Base-by-base conservation (phyloP, 306 rosid genomes). In the Medicago truncatula region DNA sequence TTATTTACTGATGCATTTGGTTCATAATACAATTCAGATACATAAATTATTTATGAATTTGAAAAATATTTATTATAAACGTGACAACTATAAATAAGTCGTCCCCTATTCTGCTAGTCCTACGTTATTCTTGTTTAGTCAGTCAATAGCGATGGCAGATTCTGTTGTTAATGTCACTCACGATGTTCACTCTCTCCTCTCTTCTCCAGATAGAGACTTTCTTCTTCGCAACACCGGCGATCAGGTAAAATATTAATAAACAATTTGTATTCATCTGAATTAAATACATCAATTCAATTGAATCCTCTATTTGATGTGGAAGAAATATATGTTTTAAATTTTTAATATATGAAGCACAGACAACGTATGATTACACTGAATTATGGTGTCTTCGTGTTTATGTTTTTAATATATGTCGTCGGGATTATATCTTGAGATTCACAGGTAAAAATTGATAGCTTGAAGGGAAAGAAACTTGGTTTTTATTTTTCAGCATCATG, bases 401-500 rank as follows among this genome's bases (percentile, higher is more conserved):
- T n/a, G n/a, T n/a, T n/a, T n/a, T n/a, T n/a, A n/a, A n/a, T n/a
- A n/a, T n/a, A n/a, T n/a, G n/a, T n/a, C n/a, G n/a, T n/a, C n/a
- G n/a, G n/a, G n/a, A 39, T 39, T 56, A 15, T 65, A 47, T 41
- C 69, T 16, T 78, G 50, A 67, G 21, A 13, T 69, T 76, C 62
- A n/a, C 90, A 89, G 95, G 88, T 89, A 31, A 86, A 80, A 78
- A 70, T 85, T 78, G 94, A 85, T 12, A 86, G 77, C 75, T 89
- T 92, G 85, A 79, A 86, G 21, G 90, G 91, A 36, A 92, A 89
- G 88, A 88, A 77, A 36, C 67, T 89, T 11, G 90, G 89, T 21
- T 46, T 92, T 57, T 91, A 91, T 63, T 89, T 88, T 66, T 91
- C 97, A 15, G 93, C 95, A 28, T 89, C 97, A 4, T 88, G 95